phyloP scores from a whole-genome alignment of 1,139 yeast species.

The Taphrina wiesneri region DNA sequence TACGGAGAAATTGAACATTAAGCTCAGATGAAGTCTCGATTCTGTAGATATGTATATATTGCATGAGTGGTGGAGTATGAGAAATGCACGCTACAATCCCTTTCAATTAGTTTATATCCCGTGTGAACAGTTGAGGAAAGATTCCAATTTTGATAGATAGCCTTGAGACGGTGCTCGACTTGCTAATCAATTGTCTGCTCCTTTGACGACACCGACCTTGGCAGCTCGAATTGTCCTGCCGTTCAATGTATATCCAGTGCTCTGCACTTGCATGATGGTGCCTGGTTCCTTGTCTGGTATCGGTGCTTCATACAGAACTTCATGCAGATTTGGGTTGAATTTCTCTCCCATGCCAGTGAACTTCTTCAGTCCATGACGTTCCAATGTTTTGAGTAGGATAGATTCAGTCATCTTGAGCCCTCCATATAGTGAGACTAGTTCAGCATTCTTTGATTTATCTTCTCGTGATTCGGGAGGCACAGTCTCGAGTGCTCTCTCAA shows the following conservation, averaged over 20 bases:
- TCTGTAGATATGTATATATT: background rate
- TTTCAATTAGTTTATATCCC: background rate
- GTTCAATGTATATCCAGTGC: slow-evolving; percentile 82
- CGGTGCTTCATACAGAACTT: slow-evolving; percentile 86
- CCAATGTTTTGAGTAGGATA: slow-evolving; percentile 81
- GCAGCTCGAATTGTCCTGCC: slow-evolving; percentile 93
- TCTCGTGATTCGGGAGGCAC: slow-evolving; percentile 58
- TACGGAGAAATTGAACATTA: slow-evolving; percentile 7
- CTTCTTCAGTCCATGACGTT: slow-evolving; percentile 75
- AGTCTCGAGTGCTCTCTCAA: slow-evolving; percentile 79
- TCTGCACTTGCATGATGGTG: slow-evolving; percentile 90
- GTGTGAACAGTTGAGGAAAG: background rate
- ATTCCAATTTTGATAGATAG: background rate
- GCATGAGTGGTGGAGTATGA: slow-evolving; percentile 4
- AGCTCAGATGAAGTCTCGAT: slow-evolving; percentile 1
- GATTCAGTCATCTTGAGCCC: slow-evolving; percentile 91
- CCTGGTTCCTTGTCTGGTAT: slow-evolving; percentile 91
- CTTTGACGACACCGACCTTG: slow-evolving; percentile 90
- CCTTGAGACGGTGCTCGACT: background rate
- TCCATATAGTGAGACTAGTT: slow-evolving; percentile 71
- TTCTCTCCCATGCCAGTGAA: slow-evolving; percentile 80
- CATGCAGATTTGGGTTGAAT: slow-evolving; percentile 90
- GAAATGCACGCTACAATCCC: slow-evolving; percentile 1
- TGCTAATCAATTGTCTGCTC: slow-evolving; percentile 42
- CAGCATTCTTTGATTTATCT: slow-evolving; percentile 43